A percentile compares a stretch with the other conserved stretches of the same genome.
Conservation (phyloP, 2,329 filamentous ascomycete genomes). For the Cryphonectria parasitica region DNA sequence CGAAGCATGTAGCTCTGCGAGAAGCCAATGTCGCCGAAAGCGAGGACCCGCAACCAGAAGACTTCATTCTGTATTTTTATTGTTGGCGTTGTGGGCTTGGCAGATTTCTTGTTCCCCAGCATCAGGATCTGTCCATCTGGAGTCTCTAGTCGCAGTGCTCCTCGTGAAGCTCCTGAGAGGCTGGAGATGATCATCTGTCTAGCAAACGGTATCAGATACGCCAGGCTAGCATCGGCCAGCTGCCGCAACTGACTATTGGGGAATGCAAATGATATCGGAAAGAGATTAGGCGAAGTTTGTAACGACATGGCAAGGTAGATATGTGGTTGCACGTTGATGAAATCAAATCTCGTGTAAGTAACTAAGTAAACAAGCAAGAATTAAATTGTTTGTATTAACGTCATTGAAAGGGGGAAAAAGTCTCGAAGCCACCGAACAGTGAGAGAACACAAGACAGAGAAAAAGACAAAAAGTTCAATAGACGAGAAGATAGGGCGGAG, state of each 20-base stretch:
- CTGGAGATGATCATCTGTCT: conserved; percentile 15
- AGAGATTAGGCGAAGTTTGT: not conserved
- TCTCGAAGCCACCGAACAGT: not conserved
- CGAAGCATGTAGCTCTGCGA: conserved; percentile 28
- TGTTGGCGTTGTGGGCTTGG: not conserved
- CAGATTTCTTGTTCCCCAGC: not conserved
- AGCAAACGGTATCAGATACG: conserved; percentile 7
- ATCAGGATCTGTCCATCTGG: not conserved
- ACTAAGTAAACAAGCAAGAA: not conserved
- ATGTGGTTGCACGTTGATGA: not conserved
- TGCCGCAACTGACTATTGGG: not conserved
- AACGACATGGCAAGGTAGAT: not conserved
- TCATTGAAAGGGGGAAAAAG: not conserved
- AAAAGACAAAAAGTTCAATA: not conserved
- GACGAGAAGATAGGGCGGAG: not conserved
- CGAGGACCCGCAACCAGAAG: conserved; percentile 27
- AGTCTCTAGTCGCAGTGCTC: conserved; percentile 15
- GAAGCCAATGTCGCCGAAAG: conserved; percentile 25
- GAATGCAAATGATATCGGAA: not conserved
- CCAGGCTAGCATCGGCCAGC: not conserved
- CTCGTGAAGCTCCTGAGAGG: conserved; percentile 8
- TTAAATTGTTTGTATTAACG: not conserved
- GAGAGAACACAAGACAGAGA: not conserved
- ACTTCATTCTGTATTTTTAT: conserved; percentile 16
- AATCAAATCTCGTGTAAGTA: not conserved